Percentiles rank a stretch among this genome's conserved stretches.
Conservation (phyloP, 768 basidiomycete genomes). For the Gloeophyllum trabeum region DNA sequence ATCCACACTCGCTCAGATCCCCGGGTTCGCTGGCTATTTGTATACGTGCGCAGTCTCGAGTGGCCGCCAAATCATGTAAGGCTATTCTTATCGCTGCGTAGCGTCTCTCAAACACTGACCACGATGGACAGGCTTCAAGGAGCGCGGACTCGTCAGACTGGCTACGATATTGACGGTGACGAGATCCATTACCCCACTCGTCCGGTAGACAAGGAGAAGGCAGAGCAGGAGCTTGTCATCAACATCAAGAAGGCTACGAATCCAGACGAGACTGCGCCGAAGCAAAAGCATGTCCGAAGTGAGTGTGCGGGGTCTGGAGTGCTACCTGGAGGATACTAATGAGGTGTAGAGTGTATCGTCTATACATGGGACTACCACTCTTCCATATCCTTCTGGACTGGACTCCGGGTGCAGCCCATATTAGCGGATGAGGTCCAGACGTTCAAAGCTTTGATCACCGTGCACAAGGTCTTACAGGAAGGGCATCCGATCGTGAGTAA, state of each 20-base stretch:
- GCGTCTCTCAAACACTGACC: no score
- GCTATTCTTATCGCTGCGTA: no score
- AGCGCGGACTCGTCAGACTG: constrained; percentile 2
- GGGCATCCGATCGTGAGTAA: constrained; percentile 81
- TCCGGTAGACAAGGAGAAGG: constrained; percentile 98
- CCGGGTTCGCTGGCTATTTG: no score
- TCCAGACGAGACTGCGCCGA: constrained; percentile 91
- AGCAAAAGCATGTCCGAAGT: constrained; percentile 99
- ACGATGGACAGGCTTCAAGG: background rate
- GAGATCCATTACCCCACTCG: constrained; percentile 88
- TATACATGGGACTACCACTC: constrained; percentile 99
- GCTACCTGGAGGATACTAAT: background rate
- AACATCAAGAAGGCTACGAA: constrained; percentile 99
- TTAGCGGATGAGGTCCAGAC: constrained; percentile 96
- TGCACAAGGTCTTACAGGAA: constrained; percentile 97
- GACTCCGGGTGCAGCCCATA: constrained; percentile 92
- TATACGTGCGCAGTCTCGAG: no score
- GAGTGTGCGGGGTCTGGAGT: constrained; percentile 19
- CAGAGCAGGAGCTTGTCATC: constrained; percentile 84
- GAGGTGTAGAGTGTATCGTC: constrained; percentile 77
- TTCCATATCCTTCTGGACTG: constrained; percentile 96
- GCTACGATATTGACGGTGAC: constrained; percentile 70
- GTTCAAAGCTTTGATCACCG: constrained; percentile 94
- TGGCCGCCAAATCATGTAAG: no score
- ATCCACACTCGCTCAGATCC: no score